Conservation (phyloP, 169 alveolate species). For the Cryptosporidium tyzzeri region DNA sequence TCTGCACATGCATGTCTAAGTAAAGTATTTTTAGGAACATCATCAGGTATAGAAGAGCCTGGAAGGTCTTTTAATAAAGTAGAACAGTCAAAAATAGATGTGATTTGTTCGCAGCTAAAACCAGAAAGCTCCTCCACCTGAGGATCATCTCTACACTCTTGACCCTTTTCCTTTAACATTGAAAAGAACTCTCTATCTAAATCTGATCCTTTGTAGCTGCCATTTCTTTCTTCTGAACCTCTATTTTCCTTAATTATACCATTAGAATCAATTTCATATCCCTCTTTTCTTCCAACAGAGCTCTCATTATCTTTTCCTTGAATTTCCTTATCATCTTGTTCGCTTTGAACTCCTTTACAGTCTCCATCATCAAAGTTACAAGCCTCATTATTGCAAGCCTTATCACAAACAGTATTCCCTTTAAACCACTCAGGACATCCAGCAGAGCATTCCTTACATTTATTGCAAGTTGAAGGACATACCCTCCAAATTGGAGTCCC, state of each 20-base stretch:
- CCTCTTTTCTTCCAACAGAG: neutral
- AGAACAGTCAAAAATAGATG: slow-evolving; percentile 42
- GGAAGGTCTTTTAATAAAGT: slow-evolving; percentile 47
- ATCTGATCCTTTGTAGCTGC: neutral
- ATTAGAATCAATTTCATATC: neutral
- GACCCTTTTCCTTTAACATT: slow-evolving; percentile 12
- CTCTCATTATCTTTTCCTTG: neutral
- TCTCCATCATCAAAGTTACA: slow-evolving; percentile 52
- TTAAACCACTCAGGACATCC: slow-evolving; percentile 58
- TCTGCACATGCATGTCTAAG: slow-evolving; percentile 59
- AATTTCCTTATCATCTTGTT: neutral
- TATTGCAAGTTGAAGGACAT: slow-evolving; percentile 80
- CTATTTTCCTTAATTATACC: neutral
- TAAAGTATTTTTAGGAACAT: slow-evolving; percentile 39
- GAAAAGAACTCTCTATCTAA: slow-evolving; percentile 12
- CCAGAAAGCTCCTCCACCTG: slow-evolving; percentile 55
- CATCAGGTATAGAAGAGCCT: slow-evolving; percentile 39
- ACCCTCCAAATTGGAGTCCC: slow-evolving; percentile 65
- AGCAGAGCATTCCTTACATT: slow-evolving; percentile 69
- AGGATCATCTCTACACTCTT: slow-evolving; percentile 46
- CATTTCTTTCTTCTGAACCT: neutral
- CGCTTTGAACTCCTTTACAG: neutral
- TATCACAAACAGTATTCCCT: slow-evolving; percentile 66
- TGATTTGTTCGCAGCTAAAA: slow-evolving; percentile 45
- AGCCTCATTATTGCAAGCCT: slow-evolving; percentile 29